Conservation (phyloP, 257 asterid genomes). For the Plantago elongata region DNA sequence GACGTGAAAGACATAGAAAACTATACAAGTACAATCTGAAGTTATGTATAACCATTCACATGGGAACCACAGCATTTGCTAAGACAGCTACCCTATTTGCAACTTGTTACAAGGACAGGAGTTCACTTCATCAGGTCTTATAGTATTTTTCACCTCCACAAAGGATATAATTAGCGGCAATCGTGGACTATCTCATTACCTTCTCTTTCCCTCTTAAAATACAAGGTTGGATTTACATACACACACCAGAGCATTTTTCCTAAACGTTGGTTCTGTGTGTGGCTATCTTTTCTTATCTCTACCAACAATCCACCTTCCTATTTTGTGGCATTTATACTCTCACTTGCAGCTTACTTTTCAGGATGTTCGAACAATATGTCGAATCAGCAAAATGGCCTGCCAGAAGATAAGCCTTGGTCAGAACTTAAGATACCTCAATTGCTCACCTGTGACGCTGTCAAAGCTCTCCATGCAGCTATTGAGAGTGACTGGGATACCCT, state of each 20-base stretch:
- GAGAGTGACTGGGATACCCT: conserved; percentile 71
- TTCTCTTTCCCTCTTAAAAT: conserved; percentile 45
- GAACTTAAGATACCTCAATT: conserved; percentile 51
- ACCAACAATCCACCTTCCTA: conserved; percentile 20
- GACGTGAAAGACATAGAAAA: background rate
- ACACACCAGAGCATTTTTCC: conserved; percentile 35
- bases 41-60: conserved; percentile 20
- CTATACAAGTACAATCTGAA: background rate
- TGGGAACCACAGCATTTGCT: no score
- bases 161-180: conserved; percentile 49
- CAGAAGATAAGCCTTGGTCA: conserved; percentile 44
- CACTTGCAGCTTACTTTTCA: no score
- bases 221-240: conserved; percentile 32
- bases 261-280: conserved; percentile 60
- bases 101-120: conserved; percentile 24
- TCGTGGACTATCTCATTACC: conserved; percentile 75
- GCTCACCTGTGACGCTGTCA: conserved; percentile 39
- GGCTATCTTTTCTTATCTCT: conserved; percentile 93
- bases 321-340: conserved; percentile 10
- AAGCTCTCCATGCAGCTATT: conserved; percentile 53
- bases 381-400: conserved; percentile 39
- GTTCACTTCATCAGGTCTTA: conserved; percentile 20
- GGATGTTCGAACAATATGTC: conserved; percentile 37
- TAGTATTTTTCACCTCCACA: background rate
- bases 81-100: conserved; percentile 16